Evolutionary conservation across 1,139 yeast species (phyloP).

Genomic region (Blastobotrys raffinosifermentans): DNA sequence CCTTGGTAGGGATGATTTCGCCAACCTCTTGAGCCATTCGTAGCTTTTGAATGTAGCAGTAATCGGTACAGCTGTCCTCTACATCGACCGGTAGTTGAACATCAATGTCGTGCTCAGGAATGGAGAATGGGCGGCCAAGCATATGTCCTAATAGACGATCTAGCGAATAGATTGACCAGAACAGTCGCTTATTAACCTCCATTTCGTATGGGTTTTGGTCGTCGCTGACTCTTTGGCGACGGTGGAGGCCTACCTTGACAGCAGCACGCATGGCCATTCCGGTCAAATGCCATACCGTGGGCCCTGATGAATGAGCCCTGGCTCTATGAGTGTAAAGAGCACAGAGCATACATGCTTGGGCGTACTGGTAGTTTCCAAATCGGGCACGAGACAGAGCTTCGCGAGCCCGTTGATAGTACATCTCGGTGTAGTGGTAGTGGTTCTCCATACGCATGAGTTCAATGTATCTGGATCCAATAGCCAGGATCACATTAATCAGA

Average conservation of each 20-base stretch:
- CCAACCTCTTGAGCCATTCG: constrained; percentile 9
- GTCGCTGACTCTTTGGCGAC: constrained; percentile 11
- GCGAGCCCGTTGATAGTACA: constrained; percentile 13
- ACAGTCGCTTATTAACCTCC: constrained; percentile 20
- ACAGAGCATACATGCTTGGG: constrained; percentile 14
- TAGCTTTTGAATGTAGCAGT: constrained; percentile 5
- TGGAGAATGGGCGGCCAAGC: constrained; percentile 23
- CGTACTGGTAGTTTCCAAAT: constrained; percentile 11
- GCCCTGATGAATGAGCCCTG: constrained; percentile 11
- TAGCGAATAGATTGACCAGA: constrained; percentile 20
- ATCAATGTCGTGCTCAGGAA: constrained; percentile 18
- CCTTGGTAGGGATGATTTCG: neutral
- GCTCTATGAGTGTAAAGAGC: constrained; percentile 10
- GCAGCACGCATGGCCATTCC: constrained; percentile 19
- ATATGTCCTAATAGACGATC: constrained; percentile 17
- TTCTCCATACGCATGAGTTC: constrained; percentile 8
- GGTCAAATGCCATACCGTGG: constrained; percentile 17
- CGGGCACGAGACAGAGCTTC: constrained; percentile 7
- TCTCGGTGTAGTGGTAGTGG: constrained; percentile 13
- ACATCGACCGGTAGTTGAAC: constrained; percentile 14
- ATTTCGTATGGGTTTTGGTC: constrained; percentile 12
- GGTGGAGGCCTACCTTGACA: constrained; percentile 19
- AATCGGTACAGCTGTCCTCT: constrained; percentile 8
- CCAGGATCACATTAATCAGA: constrained; percentile 13
- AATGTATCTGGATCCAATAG: constrained; percentile 17